Conservation (phyloP, 805 yeast species). For the Candida quercuum region DNA sequence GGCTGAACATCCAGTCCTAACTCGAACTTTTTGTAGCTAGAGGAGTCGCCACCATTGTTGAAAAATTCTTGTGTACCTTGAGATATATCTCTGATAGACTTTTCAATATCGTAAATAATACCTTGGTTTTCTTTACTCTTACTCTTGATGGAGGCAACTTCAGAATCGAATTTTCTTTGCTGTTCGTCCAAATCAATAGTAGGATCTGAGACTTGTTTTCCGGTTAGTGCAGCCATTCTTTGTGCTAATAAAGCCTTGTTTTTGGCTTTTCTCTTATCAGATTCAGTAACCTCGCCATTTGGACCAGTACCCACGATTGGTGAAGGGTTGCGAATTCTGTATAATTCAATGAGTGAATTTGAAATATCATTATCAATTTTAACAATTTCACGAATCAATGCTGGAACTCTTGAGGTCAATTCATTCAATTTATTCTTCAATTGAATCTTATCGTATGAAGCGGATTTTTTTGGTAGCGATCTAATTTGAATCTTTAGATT, state of each 20-base stretch:
- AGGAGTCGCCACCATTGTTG: slow-evolving; percentile 30
- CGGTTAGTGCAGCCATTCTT: slow-evolving; percentile 91
- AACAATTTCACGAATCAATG: slow-evolving; percentile 56
- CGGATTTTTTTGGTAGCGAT: slow-evolving; percentile 34
- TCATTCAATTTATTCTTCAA: slow-evolving; percentile 51
- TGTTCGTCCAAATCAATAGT: slow-evolving; percentile 33
- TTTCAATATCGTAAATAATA: slow-evolving; percentile 66
- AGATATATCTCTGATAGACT: slow-evolving; percentile 58
- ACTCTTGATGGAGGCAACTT: slow-evolving; percentile 41
- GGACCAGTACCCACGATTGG: slow-evolving; percentile 80
- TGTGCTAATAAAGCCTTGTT: slow-evolving; percentile 75
- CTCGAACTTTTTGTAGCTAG: slow-evolving; percentile 71
- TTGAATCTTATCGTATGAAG: slow-evolving; percentile 31
- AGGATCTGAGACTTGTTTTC: slow-evolving; percentile 47
- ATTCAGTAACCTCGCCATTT: slow-evolving; percentile 79
- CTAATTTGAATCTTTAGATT: slow-evolving; percentile 56
- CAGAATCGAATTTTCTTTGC: slow-evolving; percentile 39
- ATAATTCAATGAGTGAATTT: slow-evolving; percentile 57
- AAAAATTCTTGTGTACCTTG: slow-evolving; percentile 31
- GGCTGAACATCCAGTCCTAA: slow-evolving; percentile 71
- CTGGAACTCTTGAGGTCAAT: slow-evolving; percentile 71
- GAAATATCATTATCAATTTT: slow-evolving; percentile 65
- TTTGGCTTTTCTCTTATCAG: slow-evolving; percentile 74
- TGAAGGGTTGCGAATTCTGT: slow-evolving; percentile 63
- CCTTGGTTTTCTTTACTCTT: slow-evolving; percentile 53